Evolutionary conservation across 768 basidiomycete species (phyloP).

Genomic region (Rhodotorula babjevae): DNA sequence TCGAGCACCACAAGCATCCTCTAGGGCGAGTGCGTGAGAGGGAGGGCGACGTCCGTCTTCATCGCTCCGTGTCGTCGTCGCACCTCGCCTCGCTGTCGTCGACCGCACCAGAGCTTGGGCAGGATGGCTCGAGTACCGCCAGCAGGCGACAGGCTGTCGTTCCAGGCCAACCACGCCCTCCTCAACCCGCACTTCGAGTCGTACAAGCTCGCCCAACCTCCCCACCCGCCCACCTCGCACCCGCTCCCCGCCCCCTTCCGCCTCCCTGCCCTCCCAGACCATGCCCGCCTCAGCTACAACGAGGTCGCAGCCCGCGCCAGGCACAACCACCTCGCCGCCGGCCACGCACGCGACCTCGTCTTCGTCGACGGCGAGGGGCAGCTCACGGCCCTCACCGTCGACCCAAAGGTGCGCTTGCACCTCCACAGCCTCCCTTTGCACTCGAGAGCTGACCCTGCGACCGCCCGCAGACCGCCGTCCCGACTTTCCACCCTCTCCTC

Average conservation of each 20-base stretch:
- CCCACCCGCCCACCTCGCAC: not conserved
- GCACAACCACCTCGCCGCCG: constrained; percentile 34
- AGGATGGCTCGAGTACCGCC: not conserved
- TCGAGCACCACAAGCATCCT: too few relatives aligned
- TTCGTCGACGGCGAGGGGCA: constrained; percentile 31
- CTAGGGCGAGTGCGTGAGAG: too few relatives aligned
- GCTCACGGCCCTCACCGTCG: constrained; percentile 23
- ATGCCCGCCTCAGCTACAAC: constrained; percentile 27
- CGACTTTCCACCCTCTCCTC: constrained; percentile 17
- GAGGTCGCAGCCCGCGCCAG: constrained; percentile 32
- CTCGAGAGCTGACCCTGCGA: too few relatives aligned
- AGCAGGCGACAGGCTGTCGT: constrained; percentile 11
- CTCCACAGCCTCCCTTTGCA: too few relatives aligned
- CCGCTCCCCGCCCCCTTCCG: not conserved
- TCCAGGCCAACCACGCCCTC: constrained; percentile 19
- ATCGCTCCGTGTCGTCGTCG: not conserved
- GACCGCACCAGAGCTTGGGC: not conserved
- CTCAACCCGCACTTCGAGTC: constrained; percentile 39
- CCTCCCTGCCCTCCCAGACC: not conserved
- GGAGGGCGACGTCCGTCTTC: not conserved
- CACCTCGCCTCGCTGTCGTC: not conserved
- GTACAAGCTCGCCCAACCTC: constrained; percentile 35
- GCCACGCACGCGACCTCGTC: constrained; percentile 10
- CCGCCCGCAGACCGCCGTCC: constrained; percentile 1
- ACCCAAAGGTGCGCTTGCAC: constrained; percentile 13